A percentile compares a stretch with the other conserved stretches of the same genome.
Conservation (phyloP, 2,329 filamentous ascomycete species). For the Colletotrichum chrysophilum region DNA sequence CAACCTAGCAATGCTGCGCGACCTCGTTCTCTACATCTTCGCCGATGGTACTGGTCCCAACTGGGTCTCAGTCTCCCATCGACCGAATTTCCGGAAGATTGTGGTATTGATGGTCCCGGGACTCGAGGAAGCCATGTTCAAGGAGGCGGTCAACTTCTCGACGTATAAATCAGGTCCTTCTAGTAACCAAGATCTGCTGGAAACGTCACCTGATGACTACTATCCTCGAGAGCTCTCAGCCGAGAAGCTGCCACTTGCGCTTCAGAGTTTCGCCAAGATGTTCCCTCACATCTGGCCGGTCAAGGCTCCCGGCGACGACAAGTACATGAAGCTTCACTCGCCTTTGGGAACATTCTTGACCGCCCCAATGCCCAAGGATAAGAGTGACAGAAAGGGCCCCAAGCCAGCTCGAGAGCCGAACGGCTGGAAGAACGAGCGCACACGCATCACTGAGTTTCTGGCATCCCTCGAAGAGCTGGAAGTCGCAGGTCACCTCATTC, state of each 20-base stretch:
- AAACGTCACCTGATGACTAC: constrained; percentile 63
- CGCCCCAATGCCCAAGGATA: constrained; percentile 71
- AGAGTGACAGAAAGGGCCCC: constrained; percentile 60
- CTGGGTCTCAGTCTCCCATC: constrained; percentile 68
- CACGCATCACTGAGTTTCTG: constrained; percentile 82
- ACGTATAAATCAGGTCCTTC: constrained; percentile 40
- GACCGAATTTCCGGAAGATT: constrained; percentile 74
- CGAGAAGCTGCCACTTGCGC: constrained; percentile 54
- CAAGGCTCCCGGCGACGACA: constrained; percentile 84
- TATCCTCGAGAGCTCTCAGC: constrained; percentile 59
- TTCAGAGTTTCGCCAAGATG: constrained; percentile 77
- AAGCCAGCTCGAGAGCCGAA: constrained; percentile 68
- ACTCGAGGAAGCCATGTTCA: constrained; percentile 89
- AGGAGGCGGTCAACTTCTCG: constrained; percentile 58
- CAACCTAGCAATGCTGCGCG: constrained; percentile 66
- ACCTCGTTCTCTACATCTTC: constrained; percentile 69
- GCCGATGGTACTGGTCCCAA: constrained; percentile 69
- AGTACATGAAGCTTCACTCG: constrained; percentile 81
- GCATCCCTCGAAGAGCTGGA: constrained; percentile 74
- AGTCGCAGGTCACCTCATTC: constrained; percentile 84
- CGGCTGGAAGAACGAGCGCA: constrained; percentile 76
- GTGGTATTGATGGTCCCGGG: constrained; percentile 93
- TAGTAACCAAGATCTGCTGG: constrained; percentile 28
- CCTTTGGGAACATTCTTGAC: constrained; percentile 85
- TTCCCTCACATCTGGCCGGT: constrained; percentile 92